Evolutionary conservation across 257 asterid genomes (phyloP).

Genomic region (Coffea canephora): DNA sequence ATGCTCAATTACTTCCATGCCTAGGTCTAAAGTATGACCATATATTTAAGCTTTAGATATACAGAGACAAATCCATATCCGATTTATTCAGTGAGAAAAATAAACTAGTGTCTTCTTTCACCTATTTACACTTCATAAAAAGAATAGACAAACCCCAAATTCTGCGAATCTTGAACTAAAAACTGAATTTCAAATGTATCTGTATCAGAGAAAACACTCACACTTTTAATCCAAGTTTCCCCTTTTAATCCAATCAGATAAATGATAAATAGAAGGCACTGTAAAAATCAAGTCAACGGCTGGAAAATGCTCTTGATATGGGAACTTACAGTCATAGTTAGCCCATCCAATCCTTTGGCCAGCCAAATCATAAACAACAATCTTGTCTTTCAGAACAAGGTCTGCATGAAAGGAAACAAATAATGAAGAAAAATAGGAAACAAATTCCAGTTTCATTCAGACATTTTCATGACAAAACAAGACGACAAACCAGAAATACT

Average conservation of each 20-base stretch:
- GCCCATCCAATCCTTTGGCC: conserved; percentile 87
- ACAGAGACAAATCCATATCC: background rate
- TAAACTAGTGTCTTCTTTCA: background rate
- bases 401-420: conserved; percentile 40
- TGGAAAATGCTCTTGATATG: background rate
- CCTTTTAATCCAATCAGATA: background rate
- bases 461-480: background rate
- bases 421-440: background rate
- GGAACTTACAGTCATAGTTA: conserved; percentile 82
- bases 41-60: background rate
- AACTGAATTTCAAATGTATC: background rate
- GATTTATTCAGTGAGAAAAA: background rate
- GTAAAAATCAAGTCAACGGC: background rate
- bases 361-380: conserved; percentile 82
- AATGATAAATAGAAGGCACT: background rate
- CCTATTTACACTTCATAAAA: background rate
- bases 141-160: background rate
- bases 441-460: background rate
- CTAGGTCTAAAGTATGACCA: background rate
- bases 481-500: background rate
- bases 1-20: background rate
- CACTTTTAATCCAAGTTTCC: background rate
- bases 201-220: background rate
- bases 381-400: conserved; percentile 86
- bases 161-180: background rate